Base-by-base conservation (phyloP, 495 filamentous ascomycete species). In the Aspergillus cavernicola region DNA sequence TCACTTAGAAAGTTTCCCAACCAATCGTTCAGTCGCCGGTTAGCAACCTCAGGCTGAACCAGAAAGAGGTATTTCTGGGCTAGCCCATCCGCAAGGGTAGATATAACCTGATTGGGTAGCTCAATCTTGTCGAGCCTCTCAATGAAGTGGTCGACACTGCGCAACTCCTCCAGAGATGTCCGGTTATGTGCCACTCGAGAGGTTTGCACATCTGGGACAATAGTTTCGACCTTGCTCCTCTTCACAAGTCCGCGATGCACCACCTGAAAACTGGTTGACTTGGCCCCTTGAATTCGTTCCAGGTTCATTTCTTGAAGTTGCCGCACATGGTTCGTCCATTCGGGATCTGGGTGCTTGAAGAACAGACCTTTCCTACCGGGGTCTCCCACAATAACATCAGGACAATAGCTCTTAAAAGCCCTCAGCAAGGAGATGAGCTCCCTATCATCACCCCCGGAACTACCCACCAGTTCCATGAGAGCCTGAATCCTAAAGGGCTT, bases 361-460 rank as follows among this genome's bases (percentile, higher is more conserved):
- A 73, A 70, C 36, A 77, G 48, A 3, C 57, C 64, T 58, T 66
- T 58, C 61, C 70, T 59, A 42, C 65, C 56, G 38, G 68, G 67
- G 61, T 84, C 83, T 29, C 84, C 86, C n/a, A 92, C 71, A 52
- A 95, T 86, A 42, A 95, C 85, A 67, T 95, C 89, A 6, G 91
- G 90, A 61, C 90, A 93, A 62, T 92, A 93, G 63, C 90, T 89
- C 60, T 93, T 93, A 71, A 86, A 96, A 7, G 91, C 78, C 50
- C 83, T 80, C 22, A 95, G 75, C n/a, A 96, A 75, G n/a, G 85
- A 85, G 22, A 85, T 74, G 33, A 96, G 69, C 39, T 84, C 82
- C 41, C 85, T 88, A 50, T 96, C 91, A 53, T 85, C 84, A 1
- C 72, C 71, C 42, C 68, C 67, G 6, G 67, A 56, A 57, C 55